Conservation (phyloP, 345 rosid genomes). For the rapeseed (Brassica napus) region DNA sequence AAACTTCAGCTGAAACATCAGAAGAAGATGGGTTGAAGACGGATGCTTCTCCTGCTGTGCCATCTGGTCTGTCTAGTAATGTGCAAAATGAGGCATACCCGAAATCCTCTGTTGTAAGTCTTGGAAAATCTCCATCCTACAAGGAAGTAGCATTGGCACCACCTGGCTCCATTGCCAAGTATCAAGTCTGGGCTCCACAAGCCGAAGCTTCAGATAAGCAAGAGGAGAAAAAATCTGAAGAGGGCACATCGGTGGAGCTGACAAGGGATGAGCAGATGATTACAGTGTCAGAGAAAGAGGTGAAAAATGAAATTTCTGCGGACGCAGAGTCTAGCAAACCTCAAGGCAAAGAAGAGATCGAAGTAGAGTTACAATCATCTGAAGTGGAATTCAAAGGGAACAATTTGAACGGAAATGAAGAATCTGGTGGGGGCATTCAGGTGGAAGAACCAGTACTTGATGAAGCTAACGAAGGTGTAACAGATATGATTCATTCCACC, state of each 20-base stretch:
- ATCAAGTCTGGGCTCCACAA: conserved; percentile 61
- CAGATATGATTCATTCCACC: conserved; percentile 49
- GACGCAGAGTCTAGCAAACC: conserved; percentile 38
- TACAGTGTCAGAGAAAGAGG: conserved; percentile 43
- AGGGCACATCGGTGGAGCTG: conserved; percentile 41
- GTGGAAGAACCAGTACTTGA: conserved; percentile 42
- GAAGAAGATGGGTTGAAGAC: conserved; percentile 43
- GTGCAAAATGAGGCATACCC: conserved; percentile 44
- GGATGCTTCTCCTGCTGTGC: conserved; percentile 43
- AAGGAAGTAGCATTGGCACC: conserved; percentile 98
- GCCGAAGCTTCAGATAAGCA: conserved; percentile 49
- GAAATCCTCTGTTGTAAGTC: conserved; percentile 54
- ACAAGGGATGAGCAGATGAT: conserved; percentile 36
- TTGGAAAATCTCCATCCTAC: conserved; percentile 95
- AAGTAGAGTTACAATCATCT: conserved; percentile 46
- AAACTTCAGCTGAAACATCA: conserved; percentile 38
- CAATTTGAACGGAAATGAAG: conserved; percentile 40
- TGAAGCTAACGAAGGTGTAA: conserved; percentile 40
- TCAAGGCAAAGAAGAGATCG: conserved; percentile 36
- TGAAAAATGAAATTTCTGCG: conserved; percentile 43
- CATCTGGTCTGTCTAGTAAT: conserved; percentile 44
- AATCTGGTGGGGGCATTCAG: conserved; percentile 41
- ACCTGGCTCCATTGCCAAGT: conserved; percentile 77
- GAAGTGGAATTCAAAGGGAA: conserved; percentile 46
- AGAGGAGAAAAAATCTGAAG: conserved; percentile 43